Base-by-base conservation (phyloP, 1,284 basidiomycete genomes). In the Rhodotorula sp. region DNA sequence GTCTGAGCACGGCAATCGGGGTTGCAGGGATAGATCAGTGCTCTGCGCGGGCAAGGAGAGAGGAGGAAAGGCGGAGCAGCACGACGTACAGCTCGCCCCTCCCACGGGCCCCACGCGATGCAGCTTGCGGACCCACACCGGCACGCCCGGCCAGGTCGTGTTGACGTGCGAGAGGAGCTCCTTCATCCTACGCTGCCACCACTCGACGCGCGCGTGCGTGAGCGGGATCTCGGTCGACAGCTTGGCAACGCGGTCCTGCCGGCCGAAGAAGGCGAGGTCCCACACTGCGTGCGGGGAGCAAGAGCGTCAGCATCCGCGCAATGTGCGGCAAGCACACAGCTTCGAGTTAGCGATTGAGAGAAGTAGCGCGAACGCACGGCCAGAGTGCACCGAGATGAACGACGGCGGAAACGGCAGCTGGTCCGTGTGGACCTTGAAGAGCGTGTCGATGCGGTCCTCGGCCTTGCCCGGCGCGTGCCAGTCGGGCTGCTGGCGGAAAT, bases 211-310 rank as follows among this genome's bases (percentile, higher is more conserved):
- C 25, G 72, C 67, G 46, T 70, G 69, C 15, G 72, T 78, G 22
- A 80, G 57, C 17, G 78, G 77, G 44, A 66, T 71, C 34, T 77
- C 75, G 36, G 77, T 76, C 34, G 74, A 71, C 27, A 70, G 72
- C 39, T 69, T 56, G 8, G 48, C 39, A 27, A 70, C 60, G 46
- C 76, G 75, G 64, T 79, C 74, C 55, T 75, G 74, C 5, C 78
- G 73, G n/a, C 79, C 79, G 55, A 79, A 80, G 59, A 78, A 79
- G 46, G 76, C 78, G 27, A 78, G 74, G 59, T 80, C 79, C 79
- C 79, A 80, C 19, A 80, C 75, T 76, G 71, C 10, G 27, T 48
- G 50, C 17, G 29, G n/a, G 48, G 17, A 46, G 25, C 13, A 13
- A 25, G 10, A 34, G 39, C 19, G 34, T 32, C 39, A 59, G 29